phyloP scores from a whole-genome alignment of 2,329 filamentous ascomycete genomes.

The Beauveria sp. region DNA sequence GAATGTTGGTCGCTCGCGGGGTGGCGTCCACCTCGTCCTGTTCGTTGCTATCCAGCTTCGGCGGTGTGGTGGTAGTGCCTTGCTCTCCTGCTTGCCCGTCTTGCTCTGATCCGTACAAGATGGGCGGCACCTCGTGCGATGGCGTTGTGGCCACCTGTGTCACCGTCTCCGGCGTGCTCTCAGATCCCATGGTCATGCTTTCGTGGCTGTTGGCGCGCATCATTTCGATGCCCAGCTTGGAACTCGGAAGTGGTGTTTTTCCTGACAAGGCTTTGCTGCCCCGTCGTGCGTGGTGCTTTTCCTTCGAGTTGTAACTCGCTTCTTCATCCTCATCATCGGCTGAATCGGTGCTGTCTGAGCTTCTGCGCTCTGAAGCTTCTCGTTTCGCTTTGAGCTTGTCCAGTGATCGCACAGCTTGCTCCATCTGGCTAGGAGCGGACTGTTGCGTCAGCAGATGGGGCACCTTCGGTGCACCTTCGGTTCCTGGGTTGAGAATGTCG shows the following conservation, averaged over 20 bases:
- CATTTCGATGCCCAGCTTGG: constrained; percentile 93
- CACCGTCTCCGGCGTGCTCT: constrained; percentile 43
- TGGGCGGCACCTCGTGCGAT: constrained; percentile 31
- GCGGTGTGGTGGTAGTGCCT: constrained; percentile 3
- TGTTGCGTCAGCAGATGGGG: constrained; percentile 51
- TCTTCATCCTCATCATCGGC: constrained; percentile 96
- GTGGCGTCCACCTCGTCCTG: constrained; percentile 33
- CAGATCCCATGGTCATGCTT: constrained; percentile 53
- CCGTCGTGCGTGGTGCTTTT: constrained; percentile 39
- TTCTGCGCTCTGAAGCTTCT: constrained; percentile 18
- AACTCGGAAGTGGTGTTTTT: constrained; percentile 60
- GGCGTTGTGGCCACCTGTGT: constrained; percentile 45
- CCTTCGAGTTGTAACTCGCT: constrained; percentile 21
- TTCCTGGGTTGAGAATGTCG: constrained; percentile 29
- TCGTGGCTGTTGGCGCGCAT: constrained; percentile 94
- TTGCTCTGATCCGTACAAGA: constrained; percentile 18
- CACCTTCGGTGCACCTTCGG: constrained; percentile 32
- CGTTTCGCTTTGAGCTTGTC: constrained; percentile 67
- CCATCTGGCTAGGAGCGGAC: constrained; percentile 58
- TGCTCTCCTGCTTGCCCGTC: constrained; percentile 12
- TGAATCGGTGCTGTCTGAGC: constrained; percentile 70
- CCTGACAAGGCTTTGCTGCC: constrained; percentile 29
- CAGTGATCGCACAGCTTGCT: constrained; percentile 51
- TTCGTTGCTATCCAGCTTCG: background rate
- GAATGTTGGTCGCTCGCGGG: constrained; percentile 29